Conservation (phyloP, 306 rosid species). For the Betula pendula region DNA sequence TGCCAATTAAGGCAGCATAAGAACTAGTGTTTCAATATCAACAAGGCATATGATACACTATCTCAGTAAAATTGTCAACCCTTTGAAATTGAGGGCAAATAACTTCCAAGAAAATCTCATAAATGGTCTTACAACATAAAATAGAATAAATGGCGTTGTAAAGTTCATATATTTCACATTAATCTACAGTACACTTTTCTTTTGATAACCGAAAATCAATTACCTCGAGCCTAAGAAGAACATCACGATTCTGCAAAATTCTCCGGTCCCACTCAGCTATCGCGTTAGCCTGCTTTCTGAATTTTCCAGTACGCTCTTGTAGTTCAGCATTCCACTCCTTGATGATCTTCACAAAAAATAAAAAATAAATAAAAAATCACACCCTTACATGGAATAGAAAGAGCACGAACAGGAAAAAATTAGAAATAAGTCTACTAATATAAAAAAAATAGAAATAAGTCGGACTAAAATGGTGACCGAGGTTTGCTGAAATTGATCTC, state of each 20-base stretch:
- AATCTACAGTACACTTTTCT: background rate
- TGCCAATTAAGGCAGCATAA: background rate
- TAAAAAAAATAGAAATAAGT: background rate
- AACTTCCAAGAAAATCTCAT: background rate
- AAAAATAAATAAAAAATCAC: background rate
- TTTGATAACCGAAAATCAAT: slow-evolving; percentile 4
- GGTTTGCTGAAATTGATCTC: background rate
- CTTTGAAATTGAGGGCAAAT: background rate
- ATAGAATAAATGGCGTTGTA: background rate
- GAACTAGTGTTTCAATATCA: background rate
- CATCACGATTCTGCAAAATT: slow-evolving; percentile 86
- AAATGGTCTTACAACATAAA: slow-evolving; percentile 12
- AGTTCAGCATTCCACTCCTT: slow-evolving; percentile 95
- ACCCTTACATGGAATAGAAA: slow-evolving; percentile 21
- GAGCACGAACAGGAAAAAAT: background rate
- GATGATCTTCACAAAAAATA: slow-evolving; percentile 54
- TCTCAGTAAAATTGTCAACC: background rate
- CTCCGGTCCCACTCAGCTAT: slow-evolving; percentile 95
- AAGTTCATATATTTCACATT: background rate
- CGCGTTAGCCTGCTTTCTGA: slow-evolving; percentile 94
- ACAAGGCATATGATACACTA: too few species aligned
- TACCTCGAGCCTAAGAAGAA: slow-evolving; percentile 85
- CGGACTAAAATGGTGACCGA: slow-evolving; percentile 9
- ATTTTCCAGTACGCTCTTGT: slow-evolving; percentile 93
- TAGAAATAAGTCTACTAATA: background rate